These are phyloP conservation scores for Croton laevigatus DNA, from an alignment of 441 rosid species.

Conservation along the genomic window DNA sequence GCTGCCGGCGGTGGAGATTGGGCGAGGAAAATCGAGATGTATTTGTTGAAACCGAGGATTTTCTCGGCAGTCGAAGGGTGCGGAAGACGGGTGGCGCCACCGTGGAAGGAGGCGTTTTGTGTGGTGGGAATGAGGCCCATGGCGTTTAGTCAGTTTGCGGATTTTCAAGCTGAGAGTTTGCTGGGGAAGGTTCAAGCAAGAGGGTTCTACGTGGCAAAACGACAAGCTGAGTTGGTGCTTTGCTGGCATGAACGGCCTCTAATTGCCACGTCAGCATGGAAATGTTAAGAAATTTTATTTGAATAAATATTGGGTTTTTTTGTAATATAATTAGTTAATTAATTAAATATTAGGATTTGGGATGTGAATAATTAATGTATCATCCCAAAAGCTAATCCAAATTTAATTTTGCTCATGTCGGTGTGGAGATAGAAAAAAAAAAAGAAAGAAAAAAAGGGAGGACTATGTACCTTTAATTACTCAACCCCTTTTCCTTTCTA, in stretches of 20 bases:
- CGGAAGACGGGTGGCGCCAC: slow-evolving; percentile 38
- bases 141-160: slow-evolving; percentile 74
- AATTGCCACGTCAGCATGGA: slow-evolving; percentile 90
- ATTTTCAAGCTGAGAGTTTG: slow-evolving; percentile 71
- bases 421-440: neutral
- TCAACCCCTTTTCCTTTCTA: neutral
- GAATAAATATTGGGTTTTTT: neutral
- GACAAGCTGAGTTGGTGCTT: slow-evolving; percentile 80
- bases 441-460: no score
- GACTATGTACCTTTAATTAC: neutral
- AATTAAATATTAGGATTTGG: neutral
- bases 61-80: slow-evolving; percentile 52
- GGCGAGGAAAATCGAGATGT: slow-evolving; percentile 67
- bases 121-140: slow-evolving; percentile 80
- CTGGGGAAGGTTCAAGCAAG: slow-evolving; percentile 63
- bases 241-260: slow-evolving; percentile 84
- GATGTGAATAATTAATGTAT: slow-evolving; percentile 18
- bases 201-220: slow-evolving; percentile 92
- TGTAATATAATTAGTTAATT: neutral
- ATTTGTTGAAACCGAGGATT: slow-evolving; percentile 57
- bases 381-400: slow-evolving; percentile 1
- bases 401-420: neutral
- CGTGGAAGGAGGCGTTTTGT: slow-evolving; percentile 69
- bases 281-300: slow-evolving; percentile 34
- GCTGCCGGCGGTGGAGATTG: slow-evolving; percentile 51